Conservation (phyloP, 108 stramenopile species). For the Cyclotella baltica region DNA sequence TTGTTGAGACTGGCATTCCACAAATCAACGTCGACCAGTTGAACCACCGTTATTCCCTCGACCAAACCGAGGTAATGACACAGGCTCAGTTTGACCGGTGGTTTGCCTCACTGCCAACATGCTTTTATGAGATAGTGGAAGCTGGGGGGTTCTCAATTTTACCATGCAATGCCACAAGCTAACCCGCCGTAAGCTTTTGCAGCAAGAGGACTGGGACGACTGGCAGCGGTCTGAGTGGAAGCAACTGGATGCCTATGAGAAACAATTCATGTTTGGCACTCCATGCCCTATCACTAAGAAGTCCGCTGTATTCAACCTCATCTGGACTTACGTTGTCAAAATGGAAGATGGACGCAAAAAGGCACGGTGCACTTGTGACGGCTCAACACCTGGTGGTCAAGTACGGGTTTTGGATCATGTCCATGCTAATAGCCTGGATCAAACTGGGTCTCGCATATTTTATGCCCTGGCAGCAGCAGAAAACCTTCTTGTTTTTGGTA, state of each 20-base stretch:
- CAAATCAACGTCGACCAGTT: not conserved
- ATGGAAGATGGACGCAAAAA: slow-evolving; percentile 2
- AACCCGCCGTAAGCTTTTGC: not conserved
- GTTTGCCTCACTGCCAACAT: not conserved
- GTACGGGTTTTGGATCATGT: not conserved
- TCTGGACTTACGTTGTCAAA: not conserved
- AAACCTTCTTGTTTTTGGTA: not conserved
- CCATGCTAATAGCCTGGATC: not conserved
- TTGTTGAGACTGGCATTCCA: not conserved
- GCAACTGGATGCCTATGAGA: not conserved
- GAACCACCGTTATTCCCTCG: not conserved
- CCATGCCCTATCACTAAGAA: not conserved
- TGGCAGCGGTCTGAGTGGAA: not conserved
- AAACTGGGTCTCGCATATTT: not conserved
- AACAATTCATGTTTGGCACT: slow-evolving; percentile 1
- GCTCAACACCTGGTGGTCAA: not conserved
- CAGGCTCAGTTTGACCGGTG: not conserved
- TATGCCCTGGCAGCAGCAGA: not conserved
- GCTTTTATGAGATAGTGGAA: not conserved
- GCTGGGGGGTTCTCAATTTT: not conserved
- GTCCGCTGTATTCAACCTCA: not conserved
- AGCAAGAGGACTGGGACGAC: not conserved
- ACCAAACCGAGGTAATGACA: not conserved
- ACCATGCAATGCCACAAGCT: not conserved
- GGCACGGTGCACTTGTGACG: slow-evolving; percentile 3